These are phyloP conservation scores for Lolium multiflorum DNA, from an alignment of 176 grass and related monocot genomes.

Conservation along the genomic window DNA sequence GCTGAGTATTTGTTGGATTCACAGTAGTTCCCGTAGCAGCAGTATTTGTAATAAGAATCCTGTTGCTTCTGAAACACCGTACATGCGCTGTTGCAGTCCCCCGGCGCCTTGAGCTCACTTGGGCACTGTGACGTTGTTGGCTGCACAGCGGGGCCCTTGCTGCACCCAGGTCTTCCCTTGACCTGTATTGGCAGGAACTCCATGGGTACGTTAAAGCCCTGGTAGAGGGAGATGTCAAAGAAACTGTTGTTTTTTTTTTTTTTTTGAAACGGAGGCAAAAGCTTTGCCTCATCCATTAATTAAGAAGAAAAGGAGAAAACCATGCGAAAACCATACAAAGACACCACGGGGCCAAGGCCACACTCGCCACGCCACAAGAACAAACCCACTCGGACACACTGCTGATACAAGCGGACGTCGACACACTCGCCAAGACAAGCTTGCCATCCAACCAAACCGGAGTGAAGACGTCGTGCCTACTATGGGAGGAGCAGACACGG, in stretches of 20 bases:
- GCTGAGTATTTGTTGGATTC: neutral
- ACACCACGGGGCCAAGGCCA: too few species aligned
- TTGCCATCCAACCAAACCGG: too few species aligned
- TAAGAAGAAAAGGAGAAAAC: too few species aligned
- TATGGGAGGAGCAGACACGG: too few species aligned
- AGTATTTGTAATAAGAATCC: slow-evolving; percentile 7
- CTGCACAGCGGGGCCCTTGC: neutral
- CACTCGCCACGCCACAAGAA: too few species aligned
- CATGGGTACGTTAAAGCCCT: slow-evolving; percentile 65
- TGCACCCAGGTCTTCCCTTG: neutral
- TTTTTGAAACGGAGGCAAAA: too few species aligned
- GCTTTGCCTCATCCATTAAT: too few species aligned
- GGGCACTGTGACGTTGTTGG: slow-evolving; percentile 39
- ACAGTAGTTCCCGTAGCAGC: slow-evolving; percentile 15
- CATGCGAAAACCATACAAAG: too few species aligned
- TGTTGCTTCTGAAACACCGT: neutral
- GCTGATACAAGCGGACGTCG: too few species aligned
- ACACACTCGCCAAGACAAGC: too few species aligned
- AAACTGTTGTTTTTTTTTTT: neutral
- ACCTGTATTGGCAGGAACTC: slow-evolving; percentile 43
- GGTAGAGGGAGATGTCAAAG: slow-evolving; percentile 39
- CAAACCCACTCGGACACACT: too few species aligned
- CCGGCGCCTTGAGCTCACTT: slow-evolving; percentile 18
- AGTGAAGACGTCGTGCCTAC: too few species aligned
- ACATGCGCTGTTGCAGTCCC: slow-evolving; percentile 46